Evolutionary conservation across 108 stramenopile species (phyloP), one percentile per base, ranked within the genome.

Genomic region (Seminavis robusta): DNA sequence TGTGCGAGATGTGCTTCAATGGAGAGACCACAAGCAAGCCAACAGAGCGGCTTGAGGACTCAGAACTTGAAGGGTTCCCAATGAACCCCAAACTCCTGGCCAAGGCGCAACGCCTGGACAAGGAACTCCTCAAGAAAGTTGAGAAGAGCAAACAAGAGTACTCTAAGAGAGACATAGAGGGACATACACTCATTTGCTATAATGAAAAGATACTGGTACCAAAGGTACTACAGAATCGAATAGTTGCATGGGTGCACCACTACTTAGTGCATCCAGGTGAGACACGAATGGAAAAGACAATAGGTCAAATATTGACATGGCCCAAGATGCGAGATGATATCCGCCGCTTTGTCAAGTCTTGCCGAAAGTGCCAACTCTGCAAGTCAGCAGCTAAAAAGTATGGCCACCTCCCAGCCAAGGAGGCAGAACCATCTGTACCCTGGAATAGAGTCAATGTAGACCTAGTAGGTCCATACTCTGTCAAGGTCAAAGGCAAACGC

Each of bases 371-470:
- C 38, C 71, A 66, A 47, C 7, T 56, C 29, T 47, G 44, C 45
- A 75, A 69, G 41, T 0, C 40, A 33, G 20, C 25, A 13, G 31
- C 24, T 0, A 32, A 20, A 19, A 58, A 72, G 42, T 72, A 72
- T 48, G 71, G 74, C 16, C 32, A 77, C 20, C 40, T 73, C 3
- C 67, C 67, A n/a, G 28, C 59, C 28, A 73, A 73, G 41, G 21
- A 58, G 19, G 58, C 44, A 10, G 53, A 41, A 43, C 33, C 47
- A 0, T 32, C 32, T 6, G 27, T 0, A 16, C 69, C 65, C 28
- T 70, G 70, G 66, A 27, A 69, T 43, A 27, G 13, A 16, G 36
- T 81, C 25, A 56, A 56, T 51, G 65, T 71, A 0, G 69, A 81
- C 31, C 48, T 74, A 3, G 74, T 74, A 15, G 79, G 71, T 9